These are phyloP conservation scores for Fusarium subtropicale DNA, from an alignment of 2,329 filamentous ascomycete species.

Conservation along the genomic window DNA sequence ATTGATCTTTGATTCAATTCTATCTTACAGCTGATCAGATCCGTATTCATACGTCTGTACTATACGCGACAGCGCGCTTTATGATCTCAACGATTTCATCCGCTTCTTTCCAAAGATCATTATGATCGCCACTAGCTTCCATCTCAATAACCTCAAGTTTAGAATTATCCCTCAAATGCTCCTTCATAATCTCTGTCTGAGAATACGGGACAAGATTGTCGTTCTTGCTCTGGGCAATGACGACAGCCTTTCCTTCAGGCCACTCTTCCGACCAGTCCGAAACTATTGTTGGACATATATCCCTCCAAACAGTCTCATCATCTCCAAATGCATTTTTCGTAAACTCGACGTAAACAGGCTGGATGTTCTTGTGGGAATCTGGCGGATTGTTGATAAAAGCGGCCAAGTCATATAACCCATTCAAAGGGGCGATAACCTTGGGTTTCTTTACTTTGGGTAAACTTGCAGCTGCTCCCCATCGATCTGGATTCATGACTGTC, in stretches of 20 bases:
- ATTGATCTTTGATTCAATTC: neutral
- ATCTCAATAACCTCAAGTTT: neutral
- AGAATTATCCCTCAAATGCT: accelerated
- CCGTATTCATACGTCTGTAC: accelerated
- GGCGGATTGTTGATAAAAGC: neutral
- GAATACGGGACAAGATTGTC: neutral
- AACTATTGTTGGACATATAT: neutral
- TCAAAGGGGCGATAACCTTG: neutral
- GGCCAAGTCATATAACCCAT: conserved; percentile 6
- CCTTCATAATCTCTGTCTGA: neutral
- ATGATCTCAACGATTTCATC: neutral
- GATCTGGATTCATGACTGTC: neutral
- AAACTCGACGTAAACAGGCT: neutral
- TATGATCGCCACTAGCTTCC: conserved; percentile 1
- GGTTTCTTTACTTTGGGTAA: neutral
- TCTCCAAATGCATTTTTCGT: conserved; percentile 10
- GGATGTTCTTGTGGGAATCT: neutral
- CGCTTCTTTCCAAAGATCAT: neutral
- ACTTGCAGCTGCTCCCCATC: neutral
- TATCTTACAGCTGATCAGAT: neutral
- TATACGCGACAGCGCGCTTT: neutral
- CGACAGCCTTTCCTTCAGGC: neutral
- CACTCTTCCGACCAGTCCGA: neutral
- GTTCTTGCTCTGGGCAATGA: neutral
- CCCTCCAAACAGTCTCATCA: neutral